Evolutionary conservation across 1,284 basidiomycete species (phyloP), one percentile per base, ranked within the genome.

Genomic region (Cryptococcus sp.): DNA sequence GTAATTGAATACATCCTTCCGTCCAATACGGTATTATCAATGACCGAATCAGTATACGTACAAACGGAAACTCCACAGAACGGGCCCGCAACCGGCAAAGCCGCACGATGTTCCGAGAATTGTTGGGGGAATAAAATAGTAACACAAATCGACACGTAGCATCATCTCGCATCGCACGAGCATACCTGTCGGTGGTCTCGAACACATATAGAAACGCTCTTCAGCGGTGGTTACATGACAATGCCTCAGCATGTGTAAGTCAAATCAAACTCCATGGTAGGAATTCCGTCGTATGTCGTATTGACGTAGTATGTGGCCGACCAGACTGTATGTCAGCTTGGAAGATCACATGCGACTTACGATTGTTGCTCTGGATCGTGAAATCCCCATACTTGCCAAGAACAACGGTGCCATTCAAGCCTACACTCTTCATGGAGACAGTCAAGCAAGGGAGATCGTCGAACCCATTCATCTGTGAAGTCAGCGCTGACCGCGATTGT

Each of bases 241-340:
- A 13, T 35, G 31, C 13, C 13, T 57, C 41, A 62, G 45, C 61
- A 62, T 19, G 57, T 62, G 25, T 62, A 62, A 10, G 10, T 50
- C n/a, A 62, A 22, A 25, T 62, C 57, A 25, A 62, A 57, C 17
- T 60, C 53, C 50, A 62, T 62, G 16, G 39, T 49, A 7, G 61
- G 61, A 5, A 23, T 52, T 5, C 58, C 61, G 5, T 39, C 48
- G 27, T 45, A 62, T 16, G 42, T 54, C 23, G 39, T 17, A 40
- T 59, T 40, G 22, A 62, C 61, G 35, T 56, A 59, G 51, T 60
- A 62, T n/a, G 53, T 47, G 3, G 56, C 61, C 2, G 54, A 47
- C 46, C 47, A 62, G 11, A 62, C 58, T 62, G 44, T 17, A 31
- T 7, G 35, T 47, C 44, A 49, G 39, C 25, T 17, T 11, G 16